These are phyloP conservation scores for Neurospora sp. DNA, from an alignment of 2,329 filamentous ascomycete genomes.

Conservation along the genomic window DNA sequence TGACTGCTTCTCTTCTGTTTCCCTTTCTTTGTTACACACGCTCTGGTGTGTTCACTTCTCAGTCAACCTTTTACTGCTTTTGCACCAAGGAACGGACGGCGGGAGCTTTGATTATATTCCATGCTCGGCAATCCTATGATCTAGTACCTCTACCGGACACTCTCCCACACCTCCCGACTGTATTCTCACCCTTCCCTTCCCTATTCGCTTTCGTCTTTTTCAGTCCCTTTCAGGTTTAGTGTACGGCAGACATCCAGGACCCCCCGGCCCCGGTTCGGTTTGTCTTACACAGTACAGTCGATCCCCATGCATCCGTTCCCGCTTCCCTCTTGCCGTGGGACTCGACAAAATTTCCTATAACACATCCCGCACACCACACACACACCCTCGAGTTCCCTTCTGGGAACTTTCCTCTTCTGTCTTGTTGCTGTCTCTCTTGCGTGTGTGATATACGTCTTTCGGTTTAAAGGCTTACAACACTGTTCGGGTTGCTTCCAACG, in stretches of 20 bases:
- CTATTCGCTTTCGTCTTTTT: background rate
- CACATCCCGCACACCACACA: background rate
- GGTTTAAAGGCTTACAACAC: too few species aligned
- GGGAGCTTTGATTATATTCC: background rate
- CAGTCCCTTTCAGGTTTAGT: background rate
- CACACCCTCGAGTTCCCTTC: background rate
- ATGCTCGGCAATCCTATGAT: background rate
- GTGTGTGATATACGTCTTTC: background rate
- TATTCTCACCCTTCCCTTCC: background rate
- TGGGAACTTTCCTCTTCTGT: background rate
- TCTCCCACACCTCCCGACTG: background rate
- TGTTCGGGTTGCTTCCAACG: background rate
- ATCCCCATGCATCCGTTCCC: background rate
- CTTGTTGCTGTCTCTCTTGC: background rate
- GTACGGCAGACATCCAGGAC: background rate
- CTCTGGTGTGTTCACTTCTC: background rate
- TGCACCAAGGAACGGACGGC: background rate
- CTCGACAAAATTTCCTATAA: background rate
- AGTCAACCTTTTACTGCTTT: background rate
- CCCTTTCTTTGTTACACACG: background rate
- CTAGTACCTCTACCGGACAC: background rate
- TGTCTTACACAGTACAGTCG: background rate
- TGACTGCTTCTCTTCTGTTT: background rate
- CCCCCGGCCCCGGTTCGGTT: background rate
- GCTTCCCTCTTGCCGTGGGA: background rate